phyloP scores from a whole-genome alignment of 345 rosid species.

The Clausena lansium region DNA sequence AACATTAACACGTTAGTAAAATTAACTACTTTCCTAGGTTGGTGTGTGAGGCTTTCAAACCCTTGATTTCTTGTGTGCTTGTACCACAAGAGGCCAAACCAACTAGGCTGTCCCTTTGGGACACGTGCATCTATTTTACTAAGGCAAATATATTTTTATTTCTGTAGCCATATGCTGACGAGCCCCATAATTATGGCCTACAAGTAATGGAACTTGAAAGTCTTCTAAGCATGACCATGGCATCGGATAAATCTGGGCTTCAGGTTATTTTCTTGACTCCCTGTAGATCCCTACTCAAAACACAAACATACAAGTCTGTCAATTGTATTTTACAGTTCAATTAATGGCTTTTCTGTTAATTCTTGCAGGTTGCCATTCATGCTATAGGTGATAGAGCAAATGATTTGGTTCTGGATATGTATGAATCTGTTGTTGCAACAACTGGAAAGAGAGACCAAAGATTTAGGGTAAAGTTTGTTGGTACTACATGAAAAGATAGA shows the following conservation, averaged over 20 bases:
- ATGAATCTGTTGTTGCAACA: slow-evolving; percentile 48
- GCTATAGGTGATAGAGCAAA: slow-evolving; percentile 94
- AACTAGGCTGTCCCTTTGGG: background rate
- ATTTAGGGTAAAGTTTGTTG: slow-evolving; percentile 62
- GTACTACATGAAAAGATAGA: slow-evolving; percentile 10
- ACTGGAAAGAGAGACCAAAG: slow-evolving; percentile 80
- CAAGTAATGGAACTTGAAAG: slow-evolving; percentile 50
- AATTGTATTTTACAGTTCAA: background rate
- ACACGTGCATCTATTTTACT: background rate
- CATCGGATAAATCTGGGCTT: slow-evolving; percentile 72
- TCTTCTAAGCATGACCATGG: slow-evolving; percentile 66
- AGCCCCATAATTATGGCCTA: slow-evolving; percentile 73
- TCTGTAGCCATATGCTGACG: slow-evolving; percentile 64
- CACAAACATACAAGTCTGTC: background rate
- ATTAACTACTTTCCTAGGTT: too few relatives aligned
- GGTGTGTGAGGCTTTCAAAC: too few relatives aligned
- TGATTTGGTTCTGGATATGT: slow-evolving; percentile 67
- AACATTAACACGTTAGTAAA: background rate
- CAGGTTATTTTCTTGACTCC: slow-evolving; percentile 54
- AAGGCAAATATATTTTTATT: too few relatives aligned
- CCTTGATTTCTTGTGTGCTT: too few relatives aligned
- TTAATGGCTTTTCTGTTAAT: slow-evolving; percentile 5
- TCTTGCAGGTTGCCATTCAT: slow-evolving; percentile 80
- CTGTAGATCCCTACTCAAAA: background rate
- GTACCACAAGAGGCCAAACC: too few relatives aligned